Base-by-base conservation (phyloP, 306 rosid species). In the Lathyrus tuberosus region DNA sequence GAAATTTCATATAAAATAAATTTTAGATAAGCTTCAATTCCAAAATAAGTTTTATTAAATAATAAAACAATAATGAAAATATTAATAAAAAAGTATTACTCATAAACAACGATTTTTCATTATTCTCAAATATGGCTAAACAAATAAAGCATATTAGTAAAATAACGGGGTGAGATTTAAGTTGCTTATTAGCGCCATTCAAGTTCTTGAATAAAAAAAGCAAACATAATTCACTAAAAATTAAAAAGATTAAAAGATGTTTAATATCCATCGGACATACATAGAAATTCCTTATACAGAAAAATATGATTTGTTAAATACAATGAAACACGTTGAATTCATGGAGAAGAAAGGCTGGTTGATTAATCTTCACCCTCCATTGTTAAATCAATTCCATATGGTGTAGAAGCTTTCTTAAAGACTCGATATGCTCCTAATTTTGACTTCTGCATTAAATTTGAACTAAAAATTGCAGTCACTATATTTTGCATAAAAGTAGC, bases 371-470 rank as follows among this genome's bases (percentile, higher is more conserved):
- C 61, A 49, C 17, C 1, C 18, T 78, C 83, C 42, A 6, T n/a
- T 5, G 14, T 47, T 8, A 78, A 30, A 75, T 84, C 79, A 18
- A 77, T 56, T 40, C 57, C 46, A 43, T 13, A 70, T 42, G 78
- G 73, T 18, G 11, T 28, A 5, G 11, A 1, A 2, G 8, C 65
- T 69, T 54, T 43, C 30, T 74, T 67, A 62, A 82, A 83, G 22
- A 89, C 35, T 3, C 84, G 58, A 37, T 75, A 89, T 2, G 84
- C 80, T 10, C 72, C 86, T 86, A 86, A 68, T 26, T 47, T 57
- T 26, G 67, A 74, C 74, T 11, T 38, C 92, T 89, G 35, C 69
- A 84, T 15, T 61, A 15, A 52, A 20, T 20, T 52, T 54, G 16
- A 24, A 9, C 38, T 16, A 14, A 10, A 66, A 42, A 28, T 4